These are phyloP conservation scores for Alternaria panax DNA, from an alignment of 2,329 filamentous ascomycete species.

Conservation along the genomic window DNA sequence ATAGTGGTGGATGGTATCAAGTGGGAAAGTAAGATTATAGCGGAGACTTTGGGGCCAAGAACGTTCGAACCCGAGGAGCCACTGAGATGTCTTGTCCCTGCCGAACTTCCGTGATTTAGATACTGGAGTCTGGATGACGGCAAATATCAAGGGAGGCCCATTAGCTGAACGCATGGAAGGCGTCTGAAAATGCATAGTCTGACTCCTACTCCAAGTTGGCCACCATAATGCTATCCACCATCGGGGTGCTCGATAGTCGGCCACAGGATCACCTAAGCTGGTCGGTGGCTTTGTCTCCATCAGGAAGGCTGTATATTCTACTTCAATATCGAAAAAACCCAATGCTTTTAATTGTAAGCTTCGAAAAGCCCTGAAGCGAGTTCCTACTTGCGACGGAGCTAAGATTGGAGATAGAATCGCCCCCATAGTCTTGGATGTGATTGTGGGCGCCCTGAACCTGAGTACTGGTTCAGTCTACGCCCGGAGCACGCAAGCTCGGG, in stretches of 20 bases:
- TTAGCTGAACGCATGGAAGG: neutral
- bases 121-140: neutral
- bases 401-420: neutral
- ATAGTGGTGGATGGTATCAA: constrained; percentile 14
- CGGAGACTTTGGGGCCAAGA: constrained; percentile 12
- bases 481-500: neutral
- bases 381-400: neutral
- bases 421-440: neutral
- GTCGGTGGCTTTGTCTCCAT: neutral
- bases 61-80: constrained; percentile 4
- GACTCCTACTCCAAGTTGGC: neutral
- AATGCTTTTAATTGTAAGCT: neutral
- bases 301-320: neutral
- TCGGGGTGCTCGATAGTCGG: neutral
- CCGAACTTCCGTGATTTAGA: constrained; percentile 26
- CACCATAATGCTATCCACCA: neutral
- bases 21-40: neutral
- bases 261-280: neutral
- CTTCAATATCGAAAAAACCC: neutral
- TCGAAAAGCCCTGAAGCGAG: neutral
- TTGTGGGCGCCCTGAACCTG: neutral
- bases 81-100: neutral
- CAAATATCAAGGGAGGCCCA: neutral
- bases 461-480: no score
- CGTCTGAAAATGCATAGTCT: neutral